Evolutionary conservation across 371 early-diverging fungal species (phyloP), one percentile per base, ranked within the genome.

Genomic region (Mortierella sp.): DNA sequence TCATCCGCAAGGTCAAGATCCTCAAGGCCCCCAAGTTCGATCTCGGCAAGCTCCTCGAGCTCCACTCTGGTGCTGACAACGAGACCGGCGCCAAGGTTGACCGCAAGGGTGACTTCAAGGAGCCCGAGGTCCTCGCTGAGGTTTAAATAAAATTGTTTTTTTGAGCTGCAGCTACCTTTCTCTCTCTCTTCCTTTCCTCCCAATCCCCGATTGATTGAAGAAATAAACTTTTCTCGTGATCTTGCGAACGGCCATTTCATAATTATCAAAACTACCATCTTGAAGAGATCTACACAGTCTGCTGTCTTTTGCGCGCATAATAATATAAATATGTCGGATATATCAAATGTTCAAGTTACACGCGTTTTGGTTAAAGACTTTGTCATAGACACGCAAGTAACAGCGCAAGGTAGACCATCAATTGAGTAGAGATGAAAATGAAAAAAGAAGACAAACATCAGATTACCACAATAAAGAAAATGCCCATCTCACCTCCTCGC

Each of bases 1-100:
- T 92, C 88, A 92, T 98, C 85, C 96, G 96, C 89, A 99, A 99
- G 95, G 99, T 98, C 88, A 99, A 99, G 97, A 97, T 99, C 85
- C 91, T 99, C 86, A 99, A 99, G 96, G 91, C 94, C 65, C 99
- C 99, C 89, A 96, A 96, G 90, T 91, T 92, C 84, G 97, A 98
- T 90, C 84, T 90, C 79, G 96, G 95, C 84, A 97, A 97, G 90
- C 94, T 99, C 73, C 87, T 98, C 85, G 98, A 98, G 90, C 94
- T 97, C 78, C 98, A 99, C 94, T 91, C 91, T 84, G 95, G 94
- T 84, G 88, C 92, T 72, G 87, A 88, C 69, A 89, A 86, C 71
- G 99, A 96, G 85, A 77, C 90, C 35, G 96, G 96, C 64, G 90
- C 90, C 86, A 97, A 96, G 89, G 92, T 96, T 66, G 93, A 90